phyloP scores from a whole-genome alignment of 2,329 filamentous ascomycete species.

The Pestalotiopsis sp. region DNA sequence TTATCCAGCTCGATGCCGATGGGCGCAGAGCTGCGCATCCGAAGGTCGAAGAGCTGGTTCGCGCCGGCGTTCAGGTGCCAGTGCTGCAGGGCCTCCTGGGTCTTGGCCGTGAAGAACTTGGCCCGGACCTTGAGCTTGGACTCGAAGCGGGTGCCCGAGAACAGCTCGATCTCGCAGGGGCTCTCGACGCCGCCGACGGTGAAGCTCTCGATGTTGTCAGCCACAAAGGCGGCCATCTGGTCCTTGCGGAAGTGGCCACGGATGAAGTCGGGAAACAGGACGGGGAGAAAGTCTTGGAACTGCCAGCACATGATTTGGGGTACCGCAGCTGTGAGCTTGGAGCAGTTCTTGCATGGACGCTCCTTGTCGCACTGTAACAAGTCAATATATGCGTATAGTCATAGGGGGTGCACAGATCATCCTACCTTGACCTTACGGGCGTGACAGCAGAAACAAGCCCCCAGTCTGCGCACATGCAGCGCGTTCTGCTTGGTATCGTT shows the following conservation, averaged over 20 bases:
- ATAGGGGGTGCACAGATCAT: too few species aligned
- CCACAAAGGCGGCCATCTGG: constrained; percentile 47
- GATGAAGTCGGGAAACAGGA: constrained; percentile 54
- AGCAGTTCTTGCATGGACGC: constrained; percentile 57
- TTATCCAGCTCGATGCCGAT: constrained; percentile 50
- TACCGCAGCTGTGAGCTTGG: constrained; percentile 48
- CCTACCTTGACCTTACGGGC: constrained; percentile 53
- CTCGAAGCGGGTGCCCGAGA: constrained; percentile 44
- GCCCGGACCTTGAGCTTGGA: constrained; percentile 47
- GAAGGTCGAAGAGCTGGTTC: constrained; percentile 38
- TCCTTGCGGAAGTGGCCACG: constrained; percentile 51
- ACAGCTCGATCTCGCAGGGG: constrained; percentile 46
- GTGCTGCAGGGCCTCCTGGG: constrained; percentile 48
- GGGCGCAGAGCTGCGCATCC: constrained; percentile 44
- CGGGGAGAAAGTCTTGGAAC: constrained; percentile 53
- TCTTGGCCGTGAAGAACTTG: constrained; percentile 52
- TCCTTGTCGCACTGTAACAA: constrained; percentile 47
- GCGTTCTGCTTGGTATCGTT: constrained; percentile 55
- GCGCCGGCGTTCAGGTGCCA: constrained; percentile 44
- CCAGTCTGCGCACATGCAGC: constrained; percentile 51
- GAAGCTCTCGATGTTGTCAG: constrained; percentile 49
- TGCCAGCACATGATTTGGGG: constrained; percentile 60
- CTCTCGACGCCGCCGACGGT: constrained; percentile 39
- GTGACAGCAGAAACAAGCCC: constrained; percentile 61
- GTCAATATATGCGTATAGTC: neutral